Evolutionary conservation across 768 basidiomycete genomes (phyloP).

Genomic region (Naganishia antarctica): DNA sequence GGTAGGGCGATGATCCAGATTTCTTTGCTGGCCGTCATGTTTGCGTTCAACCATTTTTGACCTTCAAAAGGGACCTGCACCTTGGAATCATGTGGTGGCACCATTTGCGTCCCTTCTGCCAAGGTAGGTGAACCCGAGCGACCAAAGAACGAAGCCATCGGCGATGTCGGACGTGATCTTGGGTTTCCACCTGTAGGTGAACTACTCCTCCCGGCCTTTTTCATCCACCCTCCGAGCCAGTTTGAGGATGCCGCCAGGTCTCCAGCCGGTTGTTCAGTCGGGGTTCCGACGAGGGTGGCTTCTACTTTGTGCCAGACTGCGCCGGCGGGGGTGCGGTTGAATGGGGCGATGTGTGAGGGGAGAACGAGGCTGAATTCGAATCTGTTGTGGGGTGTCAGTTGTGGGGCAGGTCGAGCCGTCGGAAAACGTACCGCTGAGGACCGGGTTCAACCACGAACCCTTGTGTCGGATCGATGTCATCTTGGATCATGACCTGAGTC

Average conservation of each 20-base stretch:
- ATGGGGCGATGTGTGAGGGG: constrained; percentile 25
- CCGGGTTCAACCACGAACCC: constrained; percentile 27
- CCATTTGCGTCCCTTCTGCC: neutral
- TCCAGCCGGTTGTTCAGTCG: neutral
- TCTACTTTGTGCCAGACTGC: constrained; percentile 26
- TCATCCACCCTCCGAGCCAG: constrained; percentile 15
- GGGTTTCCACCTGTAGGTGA: neutral
- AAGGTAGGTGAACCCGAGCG: neutral
- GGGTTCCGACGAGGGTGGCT: constrained; percentile 19
- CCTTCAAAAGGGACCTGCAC: neutral
- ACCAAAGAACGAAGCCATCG: constrained; percentile 23
- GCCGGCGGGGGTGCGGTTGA: constrained; percentile 28
- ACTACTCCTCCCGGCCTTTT: constrained; percentile 5
- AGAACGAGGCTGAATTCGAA: constrained; percentile 31
- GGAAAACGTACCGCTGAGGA: constrained; percentile 20
- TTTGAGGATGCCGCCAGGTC: neutral
- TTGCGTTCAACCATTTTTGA: constrained; percentile 16
- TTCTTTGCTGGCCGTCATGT: constrained; percentile 27
- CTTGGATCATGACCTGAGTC: constrained; percentile 16
- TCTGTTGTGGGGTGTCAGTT: neutral
- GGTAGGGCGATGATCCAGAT: constrained; percentile 30
- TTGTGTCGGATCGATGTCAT: neutral
- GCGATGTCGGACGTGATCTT: constrained; percentile 3
- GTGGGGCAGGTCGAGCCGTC: neutral
- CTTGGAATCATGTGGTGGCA: too few relatives aligned